Base-by-base conservation (phyloP, 495 filamentous ascomycete genomes). In the Talaromyces liani region DNA sequence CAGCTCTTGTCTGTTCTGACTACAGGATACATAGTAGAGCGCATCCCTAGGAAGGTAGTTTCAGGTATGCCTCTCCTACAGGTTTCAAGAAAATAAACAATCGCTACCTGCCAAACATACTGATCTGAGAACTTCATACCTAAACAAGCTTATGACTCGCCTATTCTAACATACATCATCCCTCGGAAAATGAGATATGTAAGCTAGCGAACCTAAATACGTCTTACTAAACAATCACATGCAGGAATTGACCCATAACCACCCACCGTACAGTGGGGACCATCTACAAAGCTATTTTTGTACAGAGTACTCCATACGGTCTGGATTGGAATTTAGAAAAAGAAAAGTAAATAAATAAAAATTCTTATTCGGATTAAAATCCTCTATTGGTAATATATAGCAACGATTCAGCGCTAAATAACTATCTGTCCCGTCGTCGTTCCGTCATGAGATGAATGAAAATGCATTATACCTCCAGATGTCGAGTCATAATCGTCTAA, bases 401-500 rank as follows among this genome's bases (percentile, higher is more conserved):
- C 45, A 7, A 18, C n/a, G 45, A 20, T 14, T 41, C 36, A 16
- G 36, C 36, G n/a, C 12, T 41, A 16, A 41, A 12, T 36, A 36
- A 6, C 29, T 31, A 49, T 20, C 41, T n/a, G n/a, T 47, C n/a
- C 39, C 41, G 14, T 47, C 18, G 45, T 49, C 45, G 10, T 49
- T 49, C 36, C 45, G n/a, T 6, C n/a, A 20, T 49, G 45, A 49
- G n/a, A 49, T 49, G 45, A 20, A 20, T 20, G 45, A 9, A 25
- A 56, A 29, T 14, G 22, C 53, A 56, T 56, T 27, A 27, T 14
- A 24, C 22, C 22, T 24, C 22, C 22, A 27, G 29, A 31, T 29
- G 4, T 36, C 25, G 12, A 58, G 56, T 31, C 57, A 22, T 41
- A 8, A 20, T 31, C 10, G 53, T 62, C 72, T 63, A 79, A 33